Evolutionary conservation across 495 filamentous ascomycete species (phyloP), one percentile per base, ranked within the genome.

Genomic region (Penicillium nucicola): DNA sequence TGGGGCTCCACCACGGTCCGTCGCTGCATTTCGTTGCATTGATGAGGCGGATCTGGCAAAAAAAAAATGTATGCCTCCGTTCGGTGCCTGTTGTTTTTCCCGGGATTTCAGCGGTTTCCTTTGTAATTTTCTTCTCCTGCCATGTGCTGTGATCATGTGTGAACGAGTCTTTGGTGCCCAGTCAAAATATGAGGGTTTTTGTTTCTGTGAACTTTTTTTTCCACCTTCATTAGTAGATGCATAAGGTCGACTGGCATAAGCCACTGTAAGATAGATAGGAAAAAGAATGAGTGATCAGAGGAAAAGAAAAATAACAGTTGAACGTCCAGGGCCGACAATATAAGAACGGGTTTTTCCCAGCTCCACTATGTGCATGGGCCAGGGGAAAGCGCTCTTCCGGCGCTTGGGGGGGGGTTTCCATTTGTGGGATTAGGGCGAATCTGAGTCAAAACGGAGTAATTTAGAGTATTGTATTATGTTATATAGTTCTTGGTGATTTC

Each of bases 51-150:
- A 13, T 15, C 18, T 48, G 46, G 46, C 30, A 28, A 28, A 28
- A 8, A 28, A 8, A 8, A 49, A 43, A 59, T 52, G 53, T 52
- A 62, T 55, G 53, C 50, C 48, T 54, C 44, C 32, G 47, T 52
- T 64, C 50, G 44, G 52, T 44, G 15, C 18, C 36, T 52, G 25
- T 45, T 48, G 35, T 42, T 28, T 43, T 25, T 33, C 41, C 43
- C 39, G 23, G 46, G 36, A 53, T 48, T 48, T 48, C 37, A 48
- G 46, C 46, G 46, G 36, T 41, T 48, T 48, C 37, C 36, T 48
- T 48, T 48, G 37, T 48, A 33, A 23, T 19, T 48, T 25, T 46
- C 25, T 48, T 48, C 33, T 32, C 23, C 35, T 38, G 36, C 25
- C 32, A 28, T 39, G 35, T 40, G 11, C 31, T 32, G 22, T 32